These are phyloP conservation scores for Fusarium protoensiforme DNA, from an alignment of 2,329 filamentous ascomycete genomes.

Conservation along the genomic window DNA sequence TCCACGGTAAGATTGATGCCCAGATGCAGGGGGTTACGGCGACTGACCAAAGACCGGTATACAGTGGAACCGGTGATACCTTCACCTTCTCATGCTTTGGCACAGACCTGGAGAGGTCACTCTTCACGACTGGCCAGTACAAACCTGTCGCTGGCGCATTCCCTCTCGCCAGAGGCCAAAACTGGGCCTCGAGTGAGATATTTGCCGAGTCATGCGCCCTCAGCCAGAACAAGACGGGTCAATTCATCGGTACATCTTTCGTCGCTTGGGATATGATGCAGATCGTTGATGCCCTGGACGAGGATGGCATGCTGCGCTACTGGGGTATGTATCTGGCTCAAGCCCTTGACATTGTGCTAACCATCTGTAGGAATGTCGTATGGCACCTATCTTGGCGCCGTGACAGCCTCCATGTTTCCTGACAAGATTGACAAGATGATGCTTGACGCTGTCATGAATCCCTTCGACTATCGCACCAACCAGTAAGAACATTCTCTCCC, in stretches of 20 bases:
- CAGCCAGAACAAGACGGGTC: conserved; percentile 44
- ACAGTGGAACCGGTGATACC: conserved; percentile 42
- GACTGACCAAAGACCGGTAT: neutral
- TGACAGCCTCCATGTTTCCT: conserved; percentile 54
- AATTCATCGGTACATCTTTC: conserved; percentile 55
- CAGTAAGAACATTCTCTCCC: conserved; percentile 19
- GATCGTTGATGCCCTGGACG: conserved; percentile 55
- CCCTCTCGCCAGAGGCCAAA: conserved; percentile 16
- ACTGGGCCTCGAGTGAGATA: conserved; percentile 38
- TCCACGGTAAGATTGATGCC: conserved; percentile 33
- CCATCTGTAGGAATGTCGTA: conserved; percentile 45
- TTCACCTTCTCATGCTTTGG: conserved; percentile 42
- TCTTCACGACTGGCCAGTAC: neutral
- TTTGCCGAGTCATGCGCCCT: conserved; percentile 35
- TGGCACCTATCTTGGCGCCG: conserved; percentile 51
- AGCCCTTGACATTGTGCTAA: neutral
- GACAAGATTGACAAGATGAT: conserved; percentile 47
- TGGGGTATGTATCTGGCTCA: conserved; percentile 44
- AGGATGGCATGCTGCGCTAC: conserved; percentile 52
- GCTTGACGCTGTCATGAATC: conserved; percentile 47
- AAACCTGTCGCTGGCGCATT: conserved; percentile 8
- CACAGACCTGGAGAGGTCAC: neutral
- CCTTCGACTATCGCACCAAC: conserved; percentile 45
- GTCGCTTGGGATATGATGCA: conserved; percentile 56
- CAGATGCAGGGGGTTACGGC: neutral